Evolutionary conservation across 441 rosid species (phyloP).

Genomic region (Gossypium laxum): DNA sequence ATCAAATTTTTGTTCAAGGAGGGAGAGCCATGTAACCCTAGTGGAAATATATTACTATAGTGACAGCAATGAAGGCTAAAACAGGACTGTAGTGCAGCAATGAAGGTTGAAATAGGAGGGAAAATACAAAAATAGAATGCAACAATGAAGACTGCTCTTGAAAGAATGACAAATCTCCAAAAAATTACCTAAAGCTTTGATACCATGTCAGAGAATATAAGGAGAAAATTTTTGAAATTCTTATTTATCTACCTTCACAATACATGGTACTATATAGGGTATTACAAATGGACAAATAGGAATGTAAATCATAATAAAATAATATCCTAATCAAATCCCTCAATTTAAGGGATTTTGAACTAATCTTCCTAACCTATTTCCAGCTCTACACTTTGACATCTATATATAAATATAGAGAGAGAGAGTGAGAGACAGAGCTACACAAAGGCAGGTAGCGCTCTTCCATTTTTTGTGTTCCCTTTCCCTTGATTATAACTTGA

Average conservation of each 20-base stretch:
- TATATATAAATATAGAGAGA: not conserved
- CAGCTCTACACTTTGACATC: too few relatives aligned
- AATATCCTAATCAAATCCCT: not conserved
- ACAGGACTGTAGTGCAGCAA: not conserved
- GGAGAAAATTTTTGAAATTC: not conserved
- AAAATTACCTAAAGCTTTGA: not conserved
- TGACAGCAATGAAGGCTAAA: not conserved
- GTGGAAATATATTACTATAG: not conserved
- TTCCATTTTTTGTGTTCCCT: not conserved
- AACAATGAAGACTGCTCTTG: too few relatives aligned
- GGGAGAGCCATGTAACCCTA: not conserved
- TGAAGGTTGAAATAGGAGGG: not conserved
- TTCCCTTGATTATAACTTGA: not conserved
- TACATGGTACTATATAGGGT: not conserved
- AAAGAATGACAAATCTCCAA: not conserved
- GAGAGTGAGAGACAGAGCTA: not conserved
- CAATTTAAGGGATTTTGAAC: not conserved
- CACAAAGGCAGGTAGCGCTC: not conserved
- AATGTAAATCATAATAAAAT: not conserved
- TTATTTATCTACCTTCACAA: too few relatives aligned
- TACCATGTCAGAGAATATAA: not conserved
- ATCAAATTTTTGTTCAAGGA: not conserved
- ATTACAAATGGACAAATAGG: not conserved
- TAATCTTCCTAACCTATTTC: not conserved
- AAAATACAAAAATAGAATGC: not conserved